Conservation (phyloP, 2,329 filamentous ascomycete genomes). For the Nemania abortiva region DNA sequence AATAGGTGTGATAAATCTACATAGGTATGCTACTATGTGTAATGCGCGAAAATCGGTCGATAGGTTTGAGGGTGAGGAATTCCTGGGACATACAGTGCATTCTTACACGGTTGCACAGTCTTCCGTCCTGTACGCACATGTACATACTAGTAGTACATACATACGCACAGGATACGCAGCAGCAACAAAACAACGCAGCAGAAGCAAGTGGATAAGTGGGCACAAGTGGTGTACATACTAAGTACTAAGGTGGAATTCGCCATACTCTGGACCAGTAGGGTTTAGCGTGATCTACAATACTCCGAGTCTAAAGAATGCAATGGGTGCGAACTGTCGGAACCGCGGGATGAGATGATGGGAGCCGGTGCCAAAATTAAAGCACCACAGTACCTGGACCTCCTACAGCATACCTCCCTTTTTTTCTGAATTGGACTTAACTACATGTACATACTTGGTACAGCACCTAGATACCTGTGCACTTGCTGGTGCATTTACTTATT, state of each 20-base stretch:
- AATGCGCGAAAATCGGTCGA: too few relatives aligned
- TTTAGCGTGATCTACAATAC: constrained; percentile 27
- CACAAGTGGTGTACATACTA: background rate
- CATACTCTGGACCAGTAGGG: constrained; percentile 9
- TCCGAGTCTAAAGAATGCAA: constrained; percentile 20
- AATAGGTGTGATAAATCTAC: too few relatives aligned
- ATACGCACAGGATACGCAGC: background rate
- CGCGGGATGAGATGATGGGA: constrained; percentile 28
- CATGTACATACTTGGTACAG: background rate
- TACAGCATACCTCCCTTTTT: too few relatives aligned
- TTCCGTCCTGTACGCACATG: too few relatives aligned
- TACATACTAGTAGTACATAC: background rate
- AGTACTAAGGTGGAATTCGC: constrained; percentile 5
- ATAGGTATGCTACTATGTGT: too few relatives aligned
- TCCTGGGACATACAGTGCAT: too few relatives aligned
- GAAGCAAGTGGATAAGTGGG: background rate
- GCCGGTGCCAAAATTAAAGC: constrained; percentile 20
- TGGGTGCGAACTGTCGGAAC: constrained; percentile 28
- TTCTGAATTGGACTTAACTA: background rate
- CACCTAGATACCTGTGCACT: background rate
- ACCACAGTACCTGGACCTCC: too few relatives aligned
- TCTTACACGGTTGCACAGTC: too few relatives aligned
- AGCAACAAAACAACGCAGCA: background rate
- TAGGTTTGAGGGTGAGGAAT: too few relatives aligned
- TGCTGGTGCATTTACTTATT: background rate